A percentile compares a stretch with the other conserved stretches of the same genome.
These are phyloP conservation scores for Suhomyces sp. DNA, from an alignment of 805 yeast genomes.

Conservation along the genomic window DNA sequence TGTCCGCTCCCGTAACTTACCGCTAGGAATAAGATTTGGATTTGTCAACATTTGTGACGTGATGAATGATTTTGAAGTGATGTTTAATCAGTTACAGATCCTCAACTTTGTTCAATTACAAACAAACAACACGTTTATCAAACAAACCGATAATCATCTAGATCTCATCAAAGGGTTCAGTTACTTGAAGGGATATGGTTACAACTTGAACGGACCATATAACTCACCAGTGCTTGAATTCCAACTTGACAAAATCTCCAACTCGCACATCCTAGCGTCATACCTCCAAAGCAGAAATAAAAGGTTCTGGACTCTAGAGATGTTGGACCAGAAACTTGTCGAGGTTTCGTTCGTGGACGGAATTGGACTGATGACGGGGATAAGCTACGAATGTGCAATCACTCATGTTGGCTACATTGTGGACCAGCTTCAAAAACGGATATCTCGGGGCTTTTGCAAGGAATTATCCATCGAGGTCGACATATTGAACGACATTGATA, in stretches of 20 bases:
- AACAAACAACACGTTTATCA: slow-evolving; percentile 6
- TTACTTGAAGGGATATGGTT: slow-evolving; percentile 32
- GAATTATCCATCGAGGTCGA: slow-evolving; percentile 49
- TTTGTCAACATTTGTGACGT: slow-evolving; percentile 24
- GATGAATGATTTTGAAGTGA: slow-evolving; percentile 20
- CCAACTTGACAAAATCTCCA: slow-evolving; percentile 14
- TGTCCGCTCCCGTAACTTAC: slow-evolving; percentile 13
- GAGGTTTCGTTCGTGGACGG: not conserved
- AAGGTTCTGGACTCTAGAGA: slow-evolving; percentile 25
- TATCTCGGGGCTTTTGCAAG: slow-evolving; percentile 46
- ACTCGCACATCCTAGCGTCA: slow-evolving; percentile 11
- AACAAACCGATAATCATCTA: slow-evolving; percentile 7
- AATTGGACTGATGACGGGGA: not conserved
- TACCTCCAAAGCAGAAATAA: slow-evolving; percentile 15
- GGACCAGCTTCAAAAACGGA: slow-evolving; percentile 13
- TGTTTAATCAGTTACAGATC: slow-evolving; percentile 40
- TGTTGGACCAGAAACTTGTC: slow-evolving; percentile 14
- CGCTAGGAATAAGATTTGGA: slow-evolving; percentile 31
- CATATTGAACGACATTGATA: slow-evolving; percentile 20
- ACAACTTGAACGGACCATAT: slow-evolving; percentile 34
- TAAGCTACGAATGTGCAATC: slow-evolving; percentile 40
- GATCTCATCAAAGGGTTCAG: slow-evolving; percentile 16
- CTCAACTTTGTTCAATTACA: slow-evolving; percentile 25
- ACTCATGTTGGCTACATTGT: slow-evolving; percentile 26
- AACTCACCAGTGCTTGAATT: slow-evolving; percentile 12